phyloP scores from a whole-genome alignment of 1,139 yeast genomes.

The Yamadazyma spencermartinsiae region DNA sequence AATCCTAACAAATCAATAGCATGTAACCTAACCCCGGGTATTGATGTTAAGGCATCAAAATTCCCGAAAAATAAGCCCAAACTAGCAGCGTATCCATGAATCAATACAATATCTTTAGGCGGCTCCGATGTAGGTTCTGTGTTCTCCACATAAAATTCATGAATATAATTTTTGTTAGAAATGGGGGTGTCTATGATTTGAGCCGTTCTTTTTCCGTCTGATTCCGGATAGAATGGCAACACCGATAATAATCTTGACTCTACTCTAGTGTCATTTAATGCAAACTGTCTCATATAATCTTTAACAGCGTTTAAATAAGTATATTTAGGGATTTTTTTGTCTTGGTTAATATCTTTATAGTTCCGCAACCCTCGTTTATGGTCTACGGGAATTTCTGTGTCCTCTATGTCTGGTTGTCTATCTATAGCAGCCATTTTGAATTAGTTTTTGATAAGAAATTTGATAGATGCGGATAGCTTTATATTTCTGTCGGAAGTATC shows the following conservation, averaged over 20 bases:
- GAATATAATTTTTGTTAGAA: conserved; percentile 49
- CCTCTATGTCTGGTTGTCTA: not conserved
- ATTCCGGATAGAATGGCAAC: conserved; percentile 59
- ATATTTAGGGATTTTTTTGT: conserved; percentile 8
- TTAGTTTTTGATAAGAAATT: not conserved
- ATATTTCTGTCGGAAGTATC: too few relatives aligned
- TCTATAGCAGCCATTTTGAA: conserved; percentile 1
- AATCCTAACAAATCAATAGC: conserved; percentile 49
- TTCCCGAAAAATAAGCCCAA: conserved; percentile 46
- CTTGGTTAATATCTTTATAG: not conserved
- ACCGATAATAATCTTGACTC: conserved; percentile 40
- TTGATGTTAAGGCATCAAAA: conserved; percentile 36
- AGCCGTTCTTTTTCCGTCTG: conserved; percentile 52
- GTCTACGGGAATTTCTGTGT: not conserved
- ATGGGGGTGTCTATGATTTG: conserved; percentile 51
- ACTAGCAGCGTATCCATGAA: conserved; percentile 52
- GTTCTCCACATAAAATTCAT: conserved; percentile 54
- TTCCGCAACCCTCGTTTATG: conserved; percentile 10
- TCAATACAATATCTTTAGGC: conserved; percentile 38
- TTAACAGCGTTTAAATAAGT: conserved; percentile 32
- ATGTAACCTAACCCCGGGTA: conserved; percentile 46
- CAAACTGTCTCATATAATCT: conserved; percentile 42
- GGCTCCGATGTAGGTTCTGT: conserved; percentile 21
- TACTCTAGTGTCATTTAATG: conserved; percentile 28
- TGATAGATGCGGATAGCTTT: not conserved